Evolutionary conservation across 2,329 filamentous ascomycete species (phyloP), one percentile per base, ranked within the genome.

Genomic region (Trichoderma sp.): DNA sequence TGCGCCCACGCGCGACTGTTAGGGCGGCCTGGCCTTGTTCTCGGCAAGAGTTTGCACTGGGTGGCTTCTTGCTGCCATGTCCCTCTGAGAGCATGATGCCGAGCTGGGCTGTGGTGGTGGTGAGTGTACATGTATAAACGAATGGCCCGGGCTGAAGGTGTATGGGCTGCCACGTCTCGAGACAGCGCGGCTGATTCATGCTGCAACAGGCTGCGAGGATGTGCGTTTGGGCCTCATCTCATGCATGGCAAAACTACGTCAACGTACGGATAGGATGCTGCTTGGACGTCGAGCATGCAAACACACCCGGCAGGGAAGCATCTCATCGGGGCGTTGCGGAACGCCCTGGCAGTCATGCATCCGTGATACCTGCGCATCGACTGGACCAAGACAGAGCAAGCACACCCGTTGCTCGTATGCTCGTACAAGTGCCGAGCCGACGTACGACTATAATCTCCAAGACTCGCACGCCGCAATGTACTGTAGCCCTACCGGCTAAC

Each of bases 401-500:
- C n/a, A n/a, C 37, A 37, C 29, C 12, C 19, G 29, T 25, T 25
- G n/a, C 34, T 27, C 22, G 22, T 32, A 54, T 39, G 34, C 54
- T 58, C 22, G 32, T 42, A 50, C 39, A 17, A 10, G 39, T 22
- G n/a, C 12, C 15, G 48, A 10, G 29, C 25, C 19, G 50, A 39
- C 54, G 17, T 29, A 39, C 50, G 37, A 57, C 52, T 48, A n/a
- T n/a, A 56, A 57, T 37, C 29, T 32, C 29, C 19, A 45, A 65
- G 2, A 54, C 52, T 32, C 52, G 42, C 9, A 48, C 17, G 29
- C 45, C 22, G 34, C 39, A 52, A n/a, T n/a, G n/a, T n/a, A n/a
- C n/a, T 54, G 58, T 58, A 68, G 66, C 66, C 66, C 66, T 68
- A 68, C 66, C 66, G 56, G 64, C 64, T 67, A 60, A 25, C 64